phyloP scores from a whole-genome alignment of 1,139 yeast genomes.

The Suhomyces atakaporum region DNA sequence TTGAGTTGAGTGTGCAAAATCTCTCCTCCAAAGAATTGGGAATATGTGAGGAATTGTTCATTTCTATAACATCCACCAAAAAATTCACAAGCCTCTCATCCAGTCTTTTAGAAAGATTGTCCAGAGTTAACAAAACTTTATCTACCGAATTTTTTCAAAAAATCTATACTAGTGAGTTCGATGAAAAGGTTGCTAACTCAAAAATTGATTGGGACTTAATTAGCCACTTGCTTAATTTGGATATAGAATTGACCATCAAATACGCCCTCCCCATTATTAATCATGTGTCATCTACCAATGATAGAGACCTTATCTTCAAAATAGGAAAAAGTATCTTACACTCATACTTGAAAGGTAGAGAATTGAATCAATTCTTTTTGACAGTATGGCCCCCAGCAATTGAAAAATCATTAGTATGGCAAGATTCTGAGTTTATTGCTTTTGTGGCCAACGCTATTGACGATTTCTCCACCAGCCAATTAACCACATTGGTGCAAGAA shows the following conservation, averaged over 20 bases:
- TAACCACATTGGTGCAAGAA: constrained; percentile 26
- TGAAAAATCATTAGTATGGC: constrained; percentile 25
- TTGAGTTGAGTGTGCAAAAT: constrained; percentile 27
- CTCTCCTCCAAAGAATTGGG: constrained; percentile 29
- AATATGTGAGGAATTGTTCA: constrained; percentile 48
- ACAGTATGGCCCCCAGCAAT: constrained; percentile 46
- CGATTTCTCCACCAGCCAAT: constrained; percentile 50
- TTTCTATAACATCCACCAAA: constrained; percentile 29
- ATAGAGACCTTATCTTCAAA: constrained; percentile 10
- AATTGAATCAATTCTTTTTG: constrained; percentile 50
- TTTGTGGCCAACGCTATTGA: constrained; percentile 42
- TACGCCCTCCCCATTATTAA: constrained; percentile 30
- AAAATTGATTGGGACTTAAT: constrained; percentile 47
- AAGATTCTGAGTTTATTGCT: constrained; percentile 29
- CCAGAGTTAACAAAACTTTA: constrained; percentile 46
- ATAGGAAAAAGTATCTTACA: constrained; percentile 45
- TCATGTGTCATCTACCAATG: constrained; percentile 1
- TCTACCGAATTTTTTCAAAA: constrained; percentile 47
- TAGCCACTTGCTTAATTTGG: constrained; percentile 46
- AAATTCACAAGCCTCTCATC: constrained; percentile 39
- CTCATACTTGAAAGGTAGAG: constrained; percentile 61
- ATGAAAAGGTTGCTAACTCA: constrained; percentile 8
- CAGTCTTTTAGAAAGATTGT: constrained; percentile 36
- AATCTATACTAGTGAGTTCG: constrained; percentile 34
- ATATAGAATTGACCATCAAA: constrained; percentile 52